phyloP scores from a whole-genome alignment of 1,139 yeast genomes.

The Taphrina wiesneri region DNA sequence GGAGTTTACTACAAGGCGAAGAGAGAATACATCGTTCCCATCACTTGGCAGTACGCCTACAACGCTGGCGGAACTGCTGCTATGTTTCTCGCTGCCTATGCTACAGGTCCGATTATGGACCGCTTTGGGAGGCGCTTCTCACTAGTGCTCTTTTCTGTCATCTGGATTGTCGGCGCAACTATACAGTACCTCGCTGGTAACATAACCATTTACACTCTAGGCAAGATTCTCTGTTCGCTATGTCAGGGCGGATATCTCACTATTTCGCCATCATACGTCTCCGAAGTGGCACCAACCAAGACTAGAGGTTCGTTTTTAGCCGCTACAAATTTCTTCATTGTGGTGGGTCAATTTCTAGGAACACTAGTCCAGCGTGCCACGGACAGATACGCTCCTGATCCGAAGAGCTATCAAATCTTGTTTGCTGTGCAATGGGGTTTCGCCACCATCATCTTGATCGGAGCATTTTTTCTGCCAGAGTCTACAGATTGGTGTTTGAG shows the following conservation, averaged over 20 bases:
- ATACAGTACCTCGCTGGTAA: neutral
- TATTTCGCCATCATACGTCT: neutral
- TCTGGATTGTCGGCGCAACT: neutral
- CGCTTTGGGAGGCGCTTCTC: neutral
- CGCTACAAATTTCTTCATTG: conserved; percentile 1
- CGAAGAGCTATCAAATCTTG: conserved; percentile 7
- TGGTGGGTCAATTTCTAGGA: conserved; percentile 1
- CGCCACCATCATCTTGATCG: neutral
- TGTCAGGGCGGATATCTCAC: conserved; percentile 3
- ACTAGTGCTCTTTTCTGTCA: neutral
- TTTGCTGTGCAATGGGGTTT: conserved; percentile 2
- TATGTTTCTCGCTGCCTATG: neutral
- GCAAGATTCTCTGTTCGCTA: conserved; percentile 3
- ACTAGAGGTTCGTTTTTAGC: neutral
- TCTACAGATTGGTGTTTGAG: neutral
- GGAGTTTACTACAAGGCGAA: neutral
- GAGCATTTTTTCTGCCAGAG: neutral
- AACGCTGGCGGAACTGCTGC: conserved; percentile 4
- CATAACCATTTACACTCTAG: neutral
- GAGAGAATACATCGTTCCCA: neutral
- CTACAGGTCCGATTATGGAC: conserved; percentile 1
- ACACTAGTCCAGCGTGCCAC: neutral
- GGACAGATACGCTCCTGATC: neutral
- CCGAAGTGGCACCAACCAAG: conserved; percentile 7
- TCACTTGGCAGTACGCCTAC: conserved; percentile 9